These are phyloP conservation scores for Aspergillus indologenus DNA, from an alignment of 495 filamentous ascomycete species.

Conservation along the genomic window DNA sequence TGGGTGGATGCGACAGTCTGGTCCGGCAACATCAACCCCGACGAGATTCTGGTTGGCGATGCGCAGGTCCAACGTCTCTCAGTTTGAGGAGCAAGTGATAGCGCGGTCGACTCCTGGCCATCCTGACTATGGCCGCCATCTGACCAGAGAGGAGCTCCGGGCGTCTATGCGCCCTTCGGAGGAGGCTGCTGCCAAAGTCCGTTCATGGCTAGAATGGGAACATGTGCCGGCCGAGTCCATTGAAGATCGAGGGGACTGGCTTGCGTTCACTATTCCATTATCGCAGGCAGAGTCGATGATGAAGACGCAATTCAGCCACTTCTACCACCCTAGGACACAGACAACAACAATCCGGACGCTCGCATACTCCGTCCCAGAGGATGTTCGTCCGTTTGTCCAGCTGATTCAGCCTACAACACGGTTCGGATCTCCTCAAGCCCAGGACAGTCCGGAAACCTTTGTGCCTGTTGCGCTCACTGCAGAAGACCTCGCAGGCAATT, in stretches of 20 bases:
- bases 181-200: constrained; percentile 36
- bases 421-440: constrained; percentile 40
- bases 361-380: constrained; percentile 53
- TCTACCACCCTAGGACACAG: constrained; percentile 32
- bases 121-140: background rate
- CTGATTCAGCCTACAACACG: constrained; percentile 57
- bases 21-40: background rate
- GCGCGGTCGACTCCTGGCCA: background rate
- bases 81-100: background rate
- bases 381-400: constrained; percentile 34
- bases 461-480: constrained; percentile 23
- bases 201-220: constrained; percentile 46
- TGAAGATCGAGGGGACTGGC: constrained; percentile 49
- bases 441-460: constrained; percentile 21
- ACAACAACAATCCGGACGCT: constrained; percentile 48
- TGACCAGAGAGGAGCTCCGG: background rate
- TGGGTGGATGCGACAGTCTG: background rate
- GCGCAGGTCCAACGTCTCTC: background rate
- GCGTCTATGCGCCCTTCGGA: constrained; percentile 36
- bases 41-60: background rate
- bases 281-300: constrained; percentile 50
- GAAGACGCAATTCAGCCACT: constrained; percentile 50
- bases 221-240: constrained; percentile 39
- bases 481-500: constrained; percentile 35
- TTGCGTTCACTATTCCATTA: constrained; percentile 49